These are phyloP conservation scores for Geranomyces variabilis DNA, from an alignment of 192 early-diverging fungal genomes.

Conservation along the genomic window DNA sequence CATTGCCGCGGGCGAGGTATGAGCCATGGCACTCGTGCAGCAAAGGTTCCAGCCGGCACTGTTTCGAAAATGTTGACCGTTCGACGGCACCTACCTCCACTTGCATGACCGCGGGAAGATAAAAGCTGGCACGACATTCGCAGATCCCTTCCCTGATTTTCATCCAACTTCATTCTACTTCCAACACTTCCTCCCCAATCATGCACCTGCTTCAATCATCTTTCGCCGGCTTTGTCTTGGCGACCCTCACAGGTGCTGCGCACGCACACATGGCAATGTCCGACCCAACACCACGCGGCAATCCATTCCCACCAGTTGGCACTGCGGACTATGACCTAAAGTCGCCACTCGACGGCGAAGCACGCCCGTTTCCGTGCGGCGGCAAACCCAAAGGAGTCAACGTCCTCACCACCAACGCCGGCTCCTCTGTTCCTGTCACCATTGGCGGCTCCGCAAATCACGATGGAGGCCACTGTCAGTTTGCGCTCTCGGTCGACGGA, in stretches of 20 bases:
- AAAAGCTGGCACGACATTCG: too few species aligned
- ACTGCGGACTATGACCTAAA: conserved; percentile 24
- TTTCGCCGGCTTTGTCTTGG: neutral
- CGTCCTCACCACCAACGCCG: conserved; percentile 15
- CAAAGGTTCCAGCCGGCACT: too few species aligned
- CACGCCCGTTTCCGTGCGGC: conserved; percentile 31
- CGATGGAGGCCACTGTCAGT: conserved; percentile 72
- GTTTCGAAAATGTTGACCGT: too few species aligned
- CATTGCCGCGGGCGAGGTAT: too few species aligned
- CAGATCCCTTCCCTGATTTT: too few species aligned
- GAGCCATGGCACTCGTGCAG: too few species aligned
- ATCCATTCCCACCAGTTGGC: conserved; percentile 15
- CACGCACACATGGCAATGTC: neutral
- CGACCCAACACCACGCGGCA: conserved; percentile 20
- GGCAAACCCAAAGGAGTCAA: conserved; percentile 19
- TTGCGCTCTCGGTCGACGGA: conserved; percentile 66
- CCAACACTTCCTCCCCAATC: too few species aligned
- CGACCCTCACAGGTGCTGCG: neutral
- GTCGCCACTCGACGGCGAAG: conserved; percentile 25
- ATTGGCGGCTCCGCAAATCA: conserved; percentile 35
- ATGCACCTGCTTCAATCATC: neutral
- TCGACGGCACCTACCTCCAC: too few species aligned
- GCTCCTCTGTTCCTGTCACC: conserved; percentile 13
- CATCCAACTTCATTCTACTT: too few species aligned
- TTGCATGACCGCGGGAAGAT: too few species aligned